These are phyloP conservation scores for Blastocystis sp. DNA, from an alignment of 352 stramenopile genomes.

Conservation along the genomic window DNA sequence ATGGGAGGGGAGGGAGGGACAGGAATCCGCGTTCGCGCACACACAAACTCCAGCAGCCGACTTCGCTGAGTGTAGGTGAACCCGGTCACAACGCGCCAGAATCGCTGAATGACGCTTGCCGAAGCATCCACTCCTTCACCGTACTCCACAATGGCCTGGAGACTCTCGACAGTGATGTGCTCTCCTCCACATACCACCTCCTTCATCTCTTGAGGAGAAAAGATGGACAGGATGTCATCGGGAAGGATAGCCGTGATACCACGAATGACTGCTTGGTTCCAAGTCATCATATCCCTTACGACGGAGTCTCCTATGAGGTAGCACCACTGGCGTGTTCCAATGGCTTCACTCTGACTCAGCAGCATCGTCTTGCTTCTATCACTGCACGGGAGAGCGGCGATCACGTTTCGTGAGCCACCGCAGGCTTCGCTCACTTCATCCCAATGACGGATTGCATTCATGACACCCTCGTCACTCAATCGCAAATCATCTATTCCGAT, in stretches of 20 bases:
- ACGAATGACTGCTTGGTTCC: neutral
- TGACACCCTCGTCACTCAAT: neutral
- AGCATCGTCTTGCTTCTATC: neutral
- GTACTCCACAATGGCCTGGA: constrained; percentile 47
- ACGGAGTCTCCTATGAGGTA: neutral
- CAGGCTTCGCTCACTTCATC: constrained; percentile 11
- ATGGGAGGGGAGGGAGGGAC: constrained; percentile 14
- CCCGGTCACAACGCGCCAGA: constrained; percentile 29
- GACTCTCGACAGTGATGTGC: neutral
- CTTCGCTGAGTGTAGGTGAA: neutral
- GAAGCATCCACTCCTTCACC: neutral
- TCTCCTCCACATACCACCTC: constrained; percentile 17
- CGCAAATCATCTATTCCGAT: neutral
- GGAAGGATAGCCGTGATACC: constrained; percentile 3
- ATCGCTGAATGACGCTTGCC: neutral
- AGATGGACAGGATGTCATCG: neutral
- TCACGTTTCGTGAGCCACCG: neutral
- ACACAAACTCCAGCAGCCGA: constrained; percentile 38
- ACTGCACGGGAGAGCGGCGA: neutral
- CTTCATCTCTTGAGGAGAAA: neutral
- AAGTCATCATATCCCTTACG: neutral
- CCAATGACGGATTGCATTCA: neutral
- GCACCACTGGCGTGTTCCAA: neutral
- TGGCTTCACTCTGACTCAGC: neutral
- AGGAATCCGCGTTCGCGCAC: constrained; percentile 40